Conservation (phyloP, 495 filamentous ascomycete species). For the Patellaria atrata region DNA sequence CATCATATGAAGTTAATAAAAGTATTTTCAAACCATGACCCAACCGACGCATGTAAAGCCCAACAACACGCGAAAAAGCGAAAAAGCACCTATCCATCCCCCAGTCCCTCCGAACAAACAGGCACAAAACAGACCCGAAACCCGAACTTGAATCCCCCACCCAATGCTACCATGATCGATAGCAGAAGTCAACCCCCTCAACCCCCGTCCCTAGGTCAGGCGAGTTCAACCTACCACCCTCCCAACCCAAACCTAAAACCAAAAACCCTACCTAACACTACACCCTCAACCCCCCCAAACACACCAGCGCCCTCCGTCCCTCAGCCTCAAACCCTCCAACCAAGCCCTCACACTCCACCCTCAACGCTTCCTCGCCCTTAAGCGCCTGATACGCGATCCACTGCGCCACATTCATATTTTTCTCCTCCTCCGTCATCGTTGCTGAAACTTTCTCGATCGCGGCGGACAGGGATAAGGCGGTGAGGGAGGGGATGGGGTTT, state of each 20-base stretch:
- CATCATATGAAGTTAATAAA: too few relatives aligned
- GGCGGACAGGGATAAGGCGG: constrained; percentile 20
- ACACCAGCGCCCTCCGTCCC: constrained; percentile 60
- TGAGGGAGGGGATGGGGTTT: neutral
- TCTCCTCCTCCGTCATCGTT: constrained; percentile 62
- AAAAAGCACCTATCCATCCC: too few relatives aligned
- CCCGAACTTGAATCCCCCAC: too few relatives aligned
- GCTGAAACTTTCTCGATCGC: constrained; percentile 33
- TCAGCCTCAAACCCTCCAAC: constrained; percentile 70
- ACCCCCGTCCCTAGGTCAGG: too few relatives aligned
- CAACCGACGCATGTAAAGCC: too few relatives aligned
- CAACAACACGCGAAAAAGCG: too few relatives aligned
- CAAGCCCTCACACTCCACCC: constrained; percentile 64
- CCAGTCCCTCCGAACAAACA: too few relatives aligned
- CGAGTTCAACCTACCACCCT: too few relatives aligned
- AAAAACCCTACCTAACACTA: constrained; percentile 1
- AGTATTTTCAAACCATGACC: too few relatives aligned
- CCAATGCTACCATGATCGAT: too few relatives aligned
- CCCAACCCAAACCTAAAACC: neutral
- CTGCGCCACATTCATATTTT: constrained; percentile 80
- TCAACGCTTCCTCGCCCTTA: constrained; percentile 62
- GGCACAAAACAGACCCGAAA: too few relatives aligned
- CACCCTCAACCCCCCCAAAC: constrained; percentile 54
- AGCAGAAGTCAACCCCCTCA: too few relatives aligned
- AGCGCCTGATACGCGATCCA: constrained; percentile 77